Evolutionary conservation across 176 grass and related monocot genomes (phyloP).

Genomic region (Ensete ventricosum): DNA sequence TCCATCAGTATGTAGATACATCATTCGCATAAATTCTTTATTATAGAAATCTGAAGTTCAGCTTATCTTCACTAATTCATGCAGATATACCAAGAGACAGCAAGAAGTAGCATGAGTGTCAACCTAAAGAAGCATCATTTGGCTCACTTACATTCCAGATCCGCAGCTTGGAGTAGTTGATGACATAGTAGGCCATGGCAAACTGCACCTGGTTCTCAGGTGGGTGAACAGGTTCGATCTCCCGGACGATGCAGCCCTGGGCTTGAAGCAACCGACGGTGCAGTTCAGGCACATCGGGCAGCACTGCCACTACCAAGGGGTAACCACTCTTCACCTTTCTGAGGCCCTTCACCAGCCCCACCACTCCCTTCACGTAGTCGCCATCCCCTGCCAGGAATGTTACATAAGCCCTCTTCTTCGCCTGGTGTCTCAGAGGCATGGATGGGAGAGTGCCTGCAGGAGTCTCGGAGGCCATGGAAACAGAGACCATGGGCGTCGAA

Average conservation of each 20-base stretch:
- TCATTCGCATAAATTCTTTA: too few relatives aligned
- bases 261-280: conserved; percentile 12
- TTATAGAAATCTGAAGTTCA: too few relatives aligned
- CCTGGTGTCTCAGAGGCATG: background rate
- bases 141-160: conserved; percentile 14
- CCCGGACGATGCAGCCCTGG: conserved; percentile 12
- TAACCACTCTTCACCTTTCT: conserved; percentile 13
- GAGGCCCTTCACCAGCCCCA: conserved; percentile 15
- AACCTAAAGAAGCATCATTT: background rate
- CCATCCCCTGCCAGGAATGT: conserved; percentile 16
- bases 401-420: background rate
- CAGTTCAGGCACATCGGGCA: conserved; percentile 12
- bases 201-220: conserved; percentile 20
- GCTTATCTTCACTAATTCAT: too few relatives aligned
- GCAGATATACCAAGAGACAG: background rate
- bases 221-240: conserved; percentile 12
- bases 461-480: background rate
- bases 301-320: conserved; percentile 2
- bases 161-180: conserved; percentile 22
- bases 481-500: background rate
- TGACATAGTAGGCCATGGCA: conserved; percentile 18
- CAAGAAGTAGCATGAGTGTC: background rate
- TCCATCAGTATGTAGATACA: background rate
- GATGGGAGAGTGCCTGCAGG: background rate
- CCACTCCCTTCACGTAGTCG: conserved; percentile 17